These are phyloP conservation scores for Tolypocladium ophioglossoides DNA, from an alignment of 2,329 filamentous ascomycete genomes.

Conservation along the genomic window DNA sequence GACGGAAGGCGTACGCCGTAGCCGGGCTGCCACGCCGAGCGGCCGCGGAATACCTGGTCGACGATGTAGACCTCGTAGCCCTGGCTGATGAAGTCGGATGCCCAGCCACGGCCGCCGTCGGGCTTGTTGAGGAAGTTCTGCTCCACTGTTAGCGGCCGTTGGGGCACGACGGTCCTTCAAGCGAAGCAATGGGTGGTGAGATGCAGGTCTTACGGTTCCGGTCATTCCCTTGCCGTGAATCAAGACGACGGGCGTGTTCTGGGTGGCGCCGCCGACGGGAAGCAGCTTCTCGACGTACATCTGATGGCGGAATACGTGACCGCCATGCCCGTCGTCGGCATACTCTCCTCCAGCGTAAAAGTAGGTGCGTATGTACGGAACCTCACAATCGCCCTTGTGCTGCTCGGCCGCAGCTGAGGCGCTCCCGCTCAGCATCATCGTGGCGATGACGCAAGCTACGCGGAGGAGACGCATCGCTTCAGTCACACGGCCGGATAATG, in stretches of 20 bases:
- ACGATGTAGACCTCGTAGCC: constrained; percentile 37
- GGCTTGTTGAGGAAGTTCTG: constrained; percentile 27
- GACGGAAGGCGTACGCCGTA: constrained; percentile 10
- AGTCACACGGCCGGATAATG: no score
- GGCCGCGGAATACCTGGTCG: constrained; percentile 33
- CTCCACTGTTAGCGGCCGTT: neutral
- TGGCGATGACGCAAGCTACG: no score
- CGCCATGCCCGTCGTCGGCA: constrained; percentile 15
- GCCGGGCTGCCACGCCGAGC: constrained; percentile 27
- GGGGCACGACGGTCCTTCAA: neutral
- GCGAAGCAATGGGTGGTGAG: neutral
- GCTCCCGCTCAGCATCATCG: neutral
- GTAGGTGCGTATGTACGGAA: constrained; percentile 10
- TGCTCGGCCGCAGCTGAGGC: neutral
- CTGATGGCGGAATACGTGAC: constrained; percentile 27
- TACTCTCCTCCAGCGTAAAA: constrained; percentile 28
- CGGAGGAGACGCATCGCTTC: no score
- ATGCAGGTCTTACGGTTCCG: constrained; percentile 20
- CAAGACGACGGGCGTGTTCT: constrained; percentile 25
- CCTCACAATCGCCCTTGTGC: neutral
- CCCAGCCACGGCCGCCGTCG: constrained; percentile 32
- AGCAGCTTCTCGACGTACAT: constrained; percentile 42
- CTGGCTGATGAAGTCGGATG: constrained; percentile 32
- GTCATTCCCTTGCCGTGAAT: constrained; percentile 32
- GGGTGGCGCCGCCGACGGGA: constrained; percentile 16